Percentiles rank a stretch among this genome's conserved stretches.
These are phyloP conservation scores for Musa troglodytarum DNA, from an alignment of 176 grass and related monocot species.

Conservation along the genomic window DNA sequence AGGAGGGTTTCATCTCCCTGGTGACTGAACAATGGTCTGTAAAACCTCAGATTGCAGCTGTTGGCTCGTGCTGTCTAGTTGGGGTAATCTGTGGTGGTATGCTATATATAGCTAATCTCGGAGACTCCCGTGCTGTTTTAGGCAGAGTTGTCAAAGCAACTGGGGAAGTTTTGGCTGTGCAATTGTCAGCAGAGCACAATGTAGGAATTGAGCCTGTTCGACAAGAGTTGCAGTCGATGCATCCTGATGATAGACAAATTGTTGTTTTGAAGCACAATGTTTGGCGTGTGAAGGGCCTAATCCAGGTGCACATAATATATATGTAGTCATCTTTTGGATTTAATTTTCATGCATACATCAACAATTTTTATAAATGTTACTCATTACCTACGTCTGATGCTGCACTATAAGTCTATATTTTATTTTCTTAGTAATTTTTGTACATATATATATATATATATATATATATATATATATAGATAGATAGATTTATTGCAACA, in stretches of 20 bases:
- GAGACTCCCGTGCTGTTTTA: constrained; percentile 78
- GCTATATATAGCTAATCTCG: constrained; percentile 75
- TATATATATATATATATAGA: too few relatives aligned
- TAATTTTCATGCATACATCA: background rate
- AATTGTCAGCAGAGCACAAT: constrained; percentile 91
- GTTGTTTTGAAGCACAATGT: constrained; percentile 95
- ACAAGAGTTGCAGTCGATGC: constrained; percentile 73
- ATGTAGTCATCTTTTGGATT: background rate
- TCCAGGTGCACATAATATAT: constrained; percentile 46
- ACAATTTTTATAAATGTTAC: background rate
- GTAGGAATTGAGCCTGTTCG: constrained; percentile 67
- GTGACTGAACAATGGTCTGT: constrained; percentile 72
- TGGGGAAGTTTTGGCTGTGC: constrained; percentile 73
- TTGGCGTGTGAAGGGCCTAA: constrained; percentile 94
- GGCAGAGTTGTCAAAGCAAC: constrained; percentile 74
- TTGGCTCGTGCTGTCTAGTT: constrained; percentile 87
- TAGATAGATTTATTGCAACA: too few relatives aligned
- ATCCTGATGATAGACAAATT: constrained; percentile 70
- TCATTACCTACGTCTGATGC: background rate
- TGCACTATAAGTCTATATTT: background rate
- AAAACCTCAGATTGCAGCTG: constrained; percentile 88
- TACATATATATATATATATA: too few relatives aligned
- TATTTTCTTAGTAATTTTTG: too few relatives aligned
- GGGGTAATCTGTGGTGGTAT: constrained; percentile 63
- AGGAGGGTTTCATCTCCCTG: constrained; percentile 84